Evolutionary conservation across 805 yeast genomes (phyloP), one percentile per base, ranked within the genome.

Genomic region (Yueomyces sinensis): DNA sequence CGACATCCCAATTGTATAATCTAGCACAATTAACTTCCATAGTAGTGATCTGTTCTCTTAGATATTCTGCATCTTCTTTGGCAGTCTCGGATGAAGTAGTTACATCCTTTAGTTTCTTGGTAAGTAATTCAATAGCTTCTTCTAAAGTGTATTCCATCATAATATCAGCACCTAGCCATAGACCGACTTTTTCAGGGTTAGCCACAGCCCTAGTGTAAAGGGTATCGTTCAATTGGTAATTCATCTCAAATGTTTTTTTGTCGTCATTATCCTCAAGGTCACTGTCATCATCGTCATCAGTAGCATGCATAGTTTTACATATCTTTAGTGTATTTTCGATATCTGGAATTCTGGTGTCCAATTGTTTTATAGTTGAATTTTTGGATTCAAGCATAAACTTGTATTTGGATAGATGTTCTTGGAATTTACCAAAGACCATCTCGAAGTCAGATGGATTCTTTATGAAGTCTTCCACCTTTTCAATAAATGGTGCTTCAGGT

Each of bases 121-220:
- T 50, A 37, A 91, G 62, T 45, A 91, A 65, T 25, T 66, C 76
- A 32, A 76, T 69, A 2, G 98, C 98, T 55, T 91, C 98, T 27
- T 71, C 81, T 18, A 84, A 62, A 13, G 95, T 87, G 50, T 89
- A 91, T 53, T 91, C 97, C 50, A 91, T 66, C 97, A 91, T 89
- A 7, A 89, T 87, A 46, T 86, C 94, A 0, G 98, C 98, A 9
- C 98, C 98, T n/a, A 91, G 67, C 98, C 98, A 91, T 32, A 91
- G 64, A 42, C 75, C 75, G 2, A 91, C 97, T 20, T 69, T 70
- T 31, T 46, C 63, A 18, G 74, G 68, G 28, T 72, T 73, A 23
- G 91, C 65, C 27, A 65, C 66, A 1, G 98, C 98, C 38, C 74
- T 74, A 6, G 96, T 81, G 54, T 74, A 89, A 29, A 91, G 66